Evolutionary conservation across 2,329 filamentous ascomycete genomes (phyloP).

Genomic region (Fusarium gaditjirri): DNA sequence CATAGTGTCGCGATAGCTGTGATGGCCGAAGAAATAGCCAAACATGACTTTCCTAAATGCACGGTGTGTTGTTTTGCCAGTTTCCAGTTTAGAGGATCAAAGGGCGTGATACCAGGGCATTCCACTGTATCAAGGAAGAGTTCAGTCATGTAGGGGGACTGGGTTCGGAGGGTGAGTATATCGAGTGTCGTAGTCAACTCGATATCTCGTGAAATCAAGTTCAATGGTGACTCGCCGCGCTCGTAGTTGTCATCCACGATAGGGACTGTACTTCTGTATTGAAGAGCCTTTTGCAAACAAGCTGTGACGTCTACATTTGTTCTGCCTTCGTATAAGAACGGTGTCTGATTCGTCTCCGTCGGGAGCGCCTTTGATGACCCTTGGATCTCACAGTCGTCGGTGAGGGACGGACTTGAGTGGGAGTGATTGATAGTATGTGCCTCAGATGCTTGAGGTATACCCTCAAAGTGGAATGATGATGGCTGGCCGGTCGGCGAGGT

Average conservation of each 20-base stretch:
- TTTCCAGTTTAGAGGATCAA: not conserved
- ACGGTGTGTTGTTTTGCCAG: not conserved
- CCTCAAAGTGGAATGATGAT: not conserved
- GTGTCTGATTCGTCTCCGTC: not conserved
- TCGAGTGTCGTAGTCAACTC: not conserved
- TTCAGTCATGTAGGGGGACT: not conserved
- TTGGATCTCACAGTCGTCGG: not conserved
- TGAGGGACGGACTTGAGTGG: not conserved
- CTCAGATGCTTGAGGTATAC: not conserved
- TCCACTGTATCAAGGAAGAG: not conserved
- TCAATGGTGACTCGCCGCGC: not conserved
- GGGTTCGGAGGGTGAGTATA: not conserved
- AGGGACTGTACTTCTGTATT: not conserved
- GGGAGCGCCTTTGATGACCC: accelerated
- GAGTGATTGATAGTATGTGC: accelerated
- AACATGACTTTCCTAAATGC: not conserved
- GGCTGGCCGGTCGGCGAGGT: not conserved
- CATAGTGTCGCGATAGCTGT: not conserved
- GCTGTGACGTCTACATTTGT: not conserved
- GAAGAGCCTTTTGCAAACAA: not conserved
- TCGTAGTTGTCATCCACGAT: not conserved
- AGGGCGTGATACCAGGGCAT: not conserved
- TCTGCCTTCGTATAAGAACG: not conserved
- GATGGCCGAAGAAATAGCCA: not conserved
- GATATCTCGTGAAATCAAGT: not conserved